phyloP scores from a whole-genome alignment of 371 early-diverging fungal genomes.

The Mortierella sp. region DNA sequence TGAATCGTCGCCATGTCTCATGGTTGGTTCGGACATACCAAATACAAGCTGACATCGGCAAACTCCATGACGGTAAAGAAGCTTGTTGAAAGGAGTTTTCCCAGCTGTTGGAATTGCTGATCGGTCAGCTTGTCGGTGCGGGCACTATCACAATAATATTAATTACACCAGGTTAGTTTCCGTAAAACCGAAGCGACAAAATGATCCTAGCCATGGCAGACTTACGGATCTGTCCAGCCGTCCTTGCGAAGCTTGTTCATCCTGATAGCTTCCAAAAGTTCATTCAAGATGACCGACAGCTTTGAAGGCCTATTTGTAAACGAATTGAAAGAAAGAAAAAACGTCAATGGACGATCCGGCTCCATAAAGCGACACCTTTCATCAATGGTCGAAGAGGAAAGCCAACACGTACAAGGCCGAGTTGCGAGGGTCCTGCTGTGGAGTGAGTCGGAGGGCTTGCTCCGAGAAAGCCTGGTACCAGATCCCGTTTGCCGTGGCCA shows the following conservation, averaged over 20 bases:
- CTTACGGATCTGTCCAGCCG: constrained; percentile 54
- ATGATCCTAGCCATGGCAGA: background rate
- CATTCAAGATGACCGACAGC: constrained; percentile 46
- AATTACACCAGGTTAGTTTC: background rate
- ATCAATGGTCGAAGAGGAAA: background rate
- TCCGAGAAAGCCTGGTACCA: constrained; percentile 53
- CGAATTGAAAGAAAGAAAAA: background rate
- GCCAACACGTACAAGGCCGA: constrained; percentile 19
- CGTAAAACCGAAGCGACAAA: background rate
- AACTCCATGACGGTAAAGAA: constrained; percentile 55
- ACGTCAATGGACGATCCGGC: background rate
- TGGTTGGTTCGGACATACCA: constrained; percentile 22
- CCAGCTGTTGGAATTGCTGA: constrained; percentile 47
- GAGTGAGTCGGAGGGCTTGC: constrained; percentile 41
- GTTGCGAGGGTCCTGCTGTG: constrained; percentile 44
- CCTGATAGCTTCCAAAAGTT: constrained; percentile 42
- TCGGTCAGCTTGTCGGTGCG: constrained; percentile 38
- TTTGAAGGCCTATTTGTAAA: constrained; percentile 43
- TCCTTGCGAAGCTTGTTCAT: constrained; percentile 39
- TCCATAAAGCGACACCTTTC: background rate
- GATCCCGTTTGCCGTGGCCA: constrained; percentile 19
- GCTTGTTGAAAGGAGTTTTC: constrained; percentile 47
- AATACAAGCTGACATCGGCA: constrained; percentile 34
- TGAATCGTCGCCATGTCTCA: background rate
- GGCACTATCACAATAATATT: constrained; percentile 3